Conservation (phyloP, 1,139 yeast species). For the Geotrichum bryndzae region DNA sequence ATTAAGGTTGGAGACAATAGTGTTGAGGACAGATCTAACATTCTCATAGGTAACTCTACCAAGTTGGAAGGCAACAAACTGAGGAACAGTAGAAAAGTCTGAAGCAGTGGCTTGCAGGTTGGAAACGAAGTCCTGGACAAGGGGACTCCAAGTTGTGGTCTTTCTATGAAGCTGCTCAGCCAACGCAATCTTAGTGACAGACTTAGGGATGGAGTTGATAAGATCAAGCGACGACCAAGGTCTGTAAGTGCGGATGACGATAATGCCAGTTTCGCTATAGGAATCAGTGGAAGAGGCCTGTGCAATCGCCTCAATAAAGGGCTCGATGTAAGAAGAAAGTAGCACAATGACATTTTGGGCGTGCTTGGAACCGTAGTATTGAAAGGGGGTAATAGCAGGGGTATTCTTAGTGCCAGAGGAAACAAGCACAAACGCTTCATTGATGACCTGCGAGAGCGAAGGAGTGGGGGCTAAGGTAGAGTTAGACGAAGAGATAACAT, state of each 20-base stretch:
- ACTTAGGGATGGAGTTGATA: constrained; percentile 48
- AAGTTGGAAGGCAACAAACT: constrained; percentile 53
- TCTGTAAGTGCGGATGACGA: constrained; percentile 58
- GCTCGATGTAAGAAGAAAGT: constrained; percentile 52
- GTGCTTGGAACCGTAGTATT: constrained; percentile 37
- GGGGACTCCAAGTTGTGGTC: constrained; percentile 54
- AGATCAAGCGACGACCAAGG: constrained; percentile 60
- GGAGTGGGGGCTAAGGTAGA: background rate
- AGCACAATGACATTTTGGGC: constrained; percentile 52
- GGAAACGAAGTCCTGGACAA: constrained; percentile 70
- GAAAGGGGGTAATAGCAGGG: constrained; percentile 33
- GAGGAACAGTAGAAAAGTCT: constrained; percentile 35
- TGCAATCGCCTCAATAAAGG: constrained; percentile 40
- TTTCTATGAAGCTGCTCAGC: constrained; percentile 53
- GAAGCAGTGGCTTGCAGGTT: constrained; percentile 46
- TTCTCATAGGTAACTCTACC: constrained; percentile 46
- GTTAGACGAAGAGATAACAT: background rate
- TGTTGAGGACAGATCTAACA: constrained; percentile 42
- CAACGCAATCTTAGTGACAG: constrained; percentile 54
- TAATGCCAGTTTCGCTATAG: constrained; percentile 44
- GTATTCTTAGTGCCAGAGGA: background rate
- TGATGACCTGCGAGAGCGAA: background rate
- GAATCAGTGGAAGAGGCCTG: constrained; percentile 27
- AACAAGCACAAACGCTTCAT: constrained; percentile 7
- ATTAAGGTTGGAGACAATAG: constrained; percentile 49